phyloP scores from a whole-genome alignment of 306 rosid genomes.

The Abrus precatorius region DNA sequence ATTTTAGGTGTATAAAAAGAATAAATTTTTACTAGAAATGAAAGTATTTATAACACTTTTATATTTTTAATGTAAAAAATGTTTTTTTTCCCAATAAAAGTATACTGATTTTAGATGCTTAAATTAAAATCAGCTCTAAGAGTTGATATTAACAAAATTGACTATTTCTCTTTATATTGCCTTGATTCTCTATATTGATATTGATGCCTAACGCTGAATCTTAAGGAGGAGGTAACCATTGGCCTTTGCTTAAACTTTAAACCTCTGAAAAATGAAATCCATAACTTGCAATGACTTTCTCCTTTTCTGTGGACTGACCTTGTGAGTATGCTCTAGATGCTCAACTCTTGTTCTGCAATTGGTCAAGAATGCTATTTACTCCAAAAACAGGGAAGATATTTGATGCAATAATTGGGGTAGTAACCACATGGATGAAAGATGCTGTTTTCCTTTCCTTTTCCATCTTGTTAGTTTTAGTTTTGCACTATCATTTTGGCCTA shows the following conservation, averaged over 20 bases:
- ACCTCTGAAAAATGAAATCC: not conserved
- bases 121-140: too few relatives aligned
- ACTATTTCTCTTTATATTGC: not conserved
- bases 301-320: not conserved
- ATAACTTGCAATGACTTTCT: not conserved
- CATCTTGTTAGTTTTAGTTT: constrained; percentile 16
- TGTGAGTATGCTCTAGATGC: not conserved
- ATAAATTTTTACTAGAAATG: too few relatives aligned
- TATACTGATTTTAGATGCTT: too few relatives aligned
- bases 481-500: constrained; percentile 11
- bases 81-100: too few relatives aligned
- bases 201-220: not conserved
- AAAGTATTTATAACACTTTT: too few relatives aligned
- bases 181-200: constrained; percentile 2
- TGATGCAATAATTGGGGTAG: constrained; percentile 15
- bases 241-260: not conserved
- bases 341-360: constrained; percentile 12
- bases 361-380: constrained; percentile 16
- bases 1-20: too few relatives aligned
- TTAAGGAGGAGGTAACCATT: not conserved
- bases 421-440: constrained; percentile 6
- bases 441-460: constrained; percentile 10
- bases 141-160: too few relatives aligned
- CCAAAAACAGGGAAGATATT: constrained; percentile 4
- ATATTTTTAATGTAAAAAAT: too few relatives aligned